Conservation (phyloP, 176 grass and related monocot species). For the Triticum urartu region DNA sequence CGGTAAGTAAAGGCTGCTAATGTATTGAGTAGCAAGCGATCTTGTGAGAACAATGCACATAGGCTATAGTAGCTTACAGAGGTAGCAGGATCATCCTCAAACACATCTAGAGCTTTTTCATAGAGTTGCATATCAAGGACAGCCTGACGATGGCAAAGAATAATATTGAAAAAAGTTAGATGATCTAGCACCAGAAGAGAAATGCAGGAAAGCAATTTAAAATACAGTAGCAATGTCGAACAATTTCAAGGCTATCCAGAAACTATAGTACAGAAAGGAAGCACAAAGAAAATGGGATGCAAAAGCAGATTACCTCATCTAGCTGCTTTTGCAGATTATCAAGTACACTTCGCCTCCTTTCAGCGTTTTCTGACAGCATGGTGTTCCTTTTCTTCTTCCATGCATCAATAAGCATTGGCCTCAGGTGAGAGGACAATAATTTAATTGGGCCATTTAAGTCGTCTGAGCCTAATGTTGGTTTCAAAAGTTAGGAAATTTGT, state of each 20-base stretch:
- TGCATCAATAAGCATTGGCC: constrained; percentile 82
- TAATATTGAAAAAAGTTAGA: not conserved
- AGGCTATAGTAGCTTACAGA: constrained; percentile 61
- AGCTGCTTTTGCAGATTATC: constrained; percentile 93
- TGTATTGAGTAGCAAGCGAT: constrained; percentile 22
- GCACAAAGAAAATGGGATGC: constrained; percentile 5
- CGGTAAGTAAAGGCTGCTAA: constrained; percentile 27
- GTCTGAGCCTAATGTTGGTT: constrained; percentile 54
- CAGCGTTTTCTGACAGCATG: constrained; percentile 83
- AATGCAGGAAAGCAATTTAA: not conserved
- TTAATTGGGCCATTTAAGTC: constrained; percentile 54
- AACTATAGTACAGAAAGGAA: constrained; percentile 19
- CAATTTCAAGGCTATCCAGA: not conserved
- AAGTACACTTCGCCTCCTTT: constrained; percentile 72
- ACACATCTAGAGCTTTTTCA: constrained; percentile 91
- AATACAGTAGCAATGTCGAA: not conserved
- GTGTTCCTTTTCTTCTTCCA: constrained; percentile 89
- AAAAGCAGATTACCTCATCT: constrained; percentile 69
- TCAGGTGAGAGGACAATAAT: constrained; percentile 75
- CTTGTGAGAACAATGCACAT: constrained; percentile 19
- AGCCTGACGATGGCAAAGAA: constrained; percentile 52
- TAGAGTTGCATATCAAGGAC: constrained; percentile 91
- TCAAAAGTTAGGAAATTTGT: constrained; percentile 14
- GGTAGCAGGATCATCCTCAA: constrained; percentile 78
- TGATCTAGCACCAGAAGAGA: constrained; percentile 5